Evolutionary conservation across 163 green algal species (phyloP), one percentile per base, ranked within the genome.

Genomic region (Trebouxiophyceae sp.): DNA sequence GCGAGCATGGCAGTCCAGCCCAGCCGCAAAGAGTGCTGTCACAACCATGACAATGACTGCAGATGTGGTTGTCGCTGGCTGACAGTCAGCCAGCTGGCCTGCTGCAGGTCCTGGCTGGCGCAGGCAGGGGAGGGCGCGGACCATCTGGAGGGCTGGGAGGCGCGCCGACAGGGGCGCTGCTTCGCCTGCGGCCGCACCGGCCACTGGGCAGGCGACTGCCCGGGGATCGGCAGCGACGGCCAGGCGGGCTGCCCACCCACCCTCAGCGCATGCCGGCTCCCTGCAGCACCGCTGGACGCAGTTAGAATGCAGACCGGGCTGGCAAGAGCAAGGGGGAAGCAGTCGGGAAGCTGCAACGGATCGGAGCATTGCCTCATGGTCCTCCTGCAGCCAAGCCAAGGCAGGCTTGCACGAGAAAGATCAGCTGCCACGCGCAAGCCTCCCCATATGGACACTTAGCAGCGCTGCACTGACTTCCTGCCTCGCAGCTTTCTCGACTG

Each of bases 151-250:
- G 82, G 82, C 26, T 67, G 63, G 64, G 50, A 62, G 47, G 39
- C 39, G 19, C 47, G 63, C 12, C 29, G 47, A 3, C 65, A 67
- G 28, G 55, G 33, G 24, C 66, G 66, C 68, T 89, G 82, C 75
- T 86, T 82, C 68, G 73, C 69, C 39, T 87, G 77, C 45, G 74
- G 79, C 33, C 57, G 74, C 57, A 30, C 63, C 2, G 77, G 77
- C 2, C 79, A 86, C 70, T 86, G 79, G 77, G 79, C 74, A 3
- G n/a, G 46, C 3, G 60, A 80, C 20, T 86, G 81, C 75, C 68
- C 66, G 28, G 71, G 61, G 20, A 23, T 64, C 32, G 47, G 12
- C 47, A 50, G 39, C 8, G 8, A 50, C 8, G 8, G 8, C 8
- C 16, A 16, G 16, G 16, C 16, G 16, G 16, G 8, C 8, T 50